phyloP scores from a whole-genome alignment of 2,329 filamentous ascomycete species.

The Endothia cerciana region DNA sequence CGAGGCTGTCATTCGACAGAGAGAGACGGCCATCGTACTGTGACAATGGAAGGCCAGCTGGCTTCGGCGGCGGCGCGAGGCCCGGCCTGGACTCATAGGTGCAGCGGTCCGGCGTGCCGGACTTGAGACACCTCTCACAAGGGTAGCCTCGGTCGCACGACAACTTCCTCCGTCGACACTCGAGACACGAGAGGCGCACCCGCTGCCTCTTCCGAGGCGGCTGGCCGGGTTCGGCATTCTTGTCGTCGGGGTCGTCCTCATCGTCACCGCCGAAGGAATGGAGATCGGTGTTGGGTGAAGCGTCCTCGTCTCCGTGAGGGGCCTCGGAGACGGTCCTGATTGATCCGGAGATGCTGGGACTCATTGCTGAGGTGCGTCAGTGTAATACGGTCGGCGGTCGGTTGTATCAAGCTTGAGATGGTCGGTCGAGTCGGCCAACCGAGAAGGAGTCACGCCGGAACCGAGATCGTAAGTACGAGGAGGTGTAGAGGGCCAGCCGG shows the following conservation, averaged over 20 bases:
- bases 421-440: constrained; percentile 24
- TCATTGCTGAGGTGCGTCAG: constrained; percentile 14
- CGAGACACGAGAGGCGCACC: constrained; percentile 62
- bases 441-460: constrained; percentile 25
- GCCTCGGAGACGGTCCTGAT: constrained; percentile 22
- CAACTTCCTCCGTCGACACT: constrained; percentile 63
- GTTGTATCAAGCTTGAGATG: constrained; percentile 6
- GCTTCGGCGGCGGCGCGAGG: constrained; percentile 45
- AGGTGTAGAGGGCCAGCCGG: constrained; percentile 7
- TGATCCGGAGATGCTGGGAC: constrained; percentile 23
- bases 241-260: constrained; percentile 35
- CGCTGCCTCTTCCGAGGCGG: constrained; percentile 61
- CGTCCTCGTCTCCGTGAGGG: constrained; percentile 22
- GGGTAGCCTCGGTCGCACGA: constrained; percentile 65
- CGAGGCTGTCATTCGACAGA: constrained; percentile 45
- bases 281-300: constrained; percentile 24
- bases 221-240: constrained; percentile 36
- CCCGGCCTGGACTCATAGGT: constrained; percentile 59
- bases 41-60: constrained; percentile 53
- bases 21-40: constrained; percentile 49
- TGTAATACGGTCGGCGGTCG: background rate
- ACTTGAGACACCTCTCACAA: constrained; percentile 65
- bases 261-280: constrained; percentile 28
- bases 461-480: constrained; percentile 29
- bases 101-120: constrained; percentile 62